phyloP scores from a whole-genome alignment of 148 eudicot genomes.

The Chenopodium quinoa region DNA sequence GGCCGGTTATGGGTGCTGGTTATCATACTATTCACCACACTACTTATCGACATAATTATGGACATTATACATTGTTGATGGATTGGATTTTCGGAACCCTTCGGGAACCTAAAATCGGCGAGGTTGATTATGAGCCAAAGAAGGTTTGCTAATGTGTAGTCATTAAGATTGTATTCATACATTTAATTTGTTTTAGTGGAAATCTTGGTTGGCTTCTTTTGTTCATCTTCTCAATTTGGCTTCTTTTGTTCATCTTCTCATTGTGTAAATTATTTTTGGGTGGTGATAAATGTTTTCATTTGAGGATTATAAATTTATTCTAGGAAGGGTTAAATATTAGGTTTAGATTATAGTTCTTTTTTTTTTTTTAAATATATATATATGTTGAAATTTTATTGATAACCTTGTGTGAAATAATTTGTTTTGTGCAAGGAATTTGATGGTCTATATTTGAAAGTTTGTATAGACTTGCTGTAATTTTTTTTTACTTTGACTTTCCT shows the following conservation, averaged over 20 bases:
- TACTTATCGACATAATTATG: conserved; percentile 88
- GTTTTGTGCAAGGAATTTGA: neutral
- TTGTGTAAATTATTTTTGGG: conserved; percentile 27
- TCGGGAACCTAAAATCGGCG: conserved; percentile 40
- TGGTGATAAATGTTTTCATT: neutral
- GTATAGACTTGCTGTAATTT: too few species aligned
- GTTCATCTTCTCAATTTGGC: neutral
- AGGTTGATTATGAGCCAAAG: conserved; percentile 44
- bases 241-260: neutral
- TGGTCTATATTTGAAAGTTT: neutral
- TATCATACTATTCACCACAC: conserved; percentile 94
- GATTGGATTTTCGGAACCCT: conserved; percentile 97
- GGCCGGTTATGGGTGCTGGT: conserved; percentile 99
- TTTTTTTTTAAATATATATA: neutral
- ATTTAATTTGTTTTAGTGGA: neutral
- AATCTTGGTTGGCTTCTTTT: neutral
- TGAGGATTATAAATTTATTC: neutral
- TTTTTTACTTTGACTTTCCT: too few species aligned
- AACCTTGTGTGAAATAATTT: neutral
- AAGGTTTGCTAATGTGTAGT: conserved; percentile 20
- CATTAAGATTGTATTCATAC: neutral
- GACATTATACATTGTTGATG: conserved; percentile 88
- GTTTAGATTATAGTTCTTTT: neutral
- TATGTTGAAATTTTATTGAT: neutral
- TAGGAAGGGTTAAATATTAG: neutral